These are phyloP conservation scores for Sherardia arvensis DNA, from an alignment of 257 asterid genomes.

Conservation along the genomic window DNA sequence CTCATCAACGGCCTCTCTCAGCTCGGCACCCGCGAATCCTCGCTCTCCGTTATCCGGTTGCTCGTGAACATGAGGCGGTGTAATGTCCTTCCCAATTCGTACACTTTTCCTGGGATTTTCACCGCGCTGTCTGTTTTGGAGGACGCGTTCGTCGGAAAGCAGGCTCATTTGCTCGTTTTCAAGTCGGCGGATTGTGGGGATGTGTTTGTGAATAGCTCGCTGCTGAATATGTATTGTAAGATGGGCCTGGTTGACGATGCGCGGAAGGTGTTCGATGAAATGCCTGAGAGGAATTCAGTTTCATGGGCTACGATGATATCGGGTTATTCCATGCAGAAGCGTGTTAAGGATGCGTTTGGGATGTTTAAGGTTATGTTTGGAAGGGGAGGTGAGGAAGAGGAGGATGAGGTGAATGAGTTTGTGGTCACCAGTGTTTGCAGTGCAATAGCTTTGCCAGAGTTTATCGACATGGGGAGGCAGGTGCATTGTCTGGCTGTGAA, in stretches of 20 bases:
- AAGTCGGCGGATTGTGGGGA: constrained; percentile 34
- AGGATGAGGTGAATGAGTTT: constrained; percentile 50
- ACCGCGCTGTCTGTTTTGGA: constrained; percentile 38
- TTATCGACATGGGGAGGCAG: constrained; percentile 43
- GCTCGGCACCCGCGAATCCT: constrained; percentile 25
- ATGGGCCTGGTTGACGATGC: constrained; percentile 39
- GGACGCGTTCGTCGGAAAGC: constrained; percentile 34
- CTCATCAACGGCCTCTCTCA: constrained; percentile 71
- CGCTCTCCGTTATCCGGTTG: constrained; percentile 39
- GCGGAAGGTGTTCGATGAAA: constrained; percentile 62
- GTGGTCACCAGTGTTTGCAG: constrained; percentile 68
- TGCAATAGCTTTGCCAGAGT: constrained; percentile 39
- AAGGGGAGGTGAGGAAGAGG: constrained; percentile 11
- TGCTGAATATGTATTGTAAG: constrained; percentile 54
- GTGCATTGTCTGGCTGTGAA: constrained; percentile 53
- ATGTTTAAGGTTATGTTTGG: constrained; percentile 36
- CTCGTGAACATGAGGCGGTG: constrained; percentile 42
- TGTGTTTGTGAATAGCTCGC: constrained; percentile 59
- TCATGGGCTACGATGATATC: constrained; percentile 86
- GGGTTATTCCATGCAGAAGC: constrained; percentile 52
- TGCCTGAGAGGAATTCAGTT: constrained; percentile 60
- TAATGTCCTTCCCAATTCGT: constrained; percentile 43
- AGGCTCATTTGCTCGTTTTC: constrained; percentile 42
- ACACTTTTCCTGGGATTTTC: constrained; percentile 61
- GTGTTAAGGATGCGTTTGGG: constrained; percentile 42